Conservation (phyloP, 805 yeast genomes). For the Jamesozyma hellenica region DNA sequence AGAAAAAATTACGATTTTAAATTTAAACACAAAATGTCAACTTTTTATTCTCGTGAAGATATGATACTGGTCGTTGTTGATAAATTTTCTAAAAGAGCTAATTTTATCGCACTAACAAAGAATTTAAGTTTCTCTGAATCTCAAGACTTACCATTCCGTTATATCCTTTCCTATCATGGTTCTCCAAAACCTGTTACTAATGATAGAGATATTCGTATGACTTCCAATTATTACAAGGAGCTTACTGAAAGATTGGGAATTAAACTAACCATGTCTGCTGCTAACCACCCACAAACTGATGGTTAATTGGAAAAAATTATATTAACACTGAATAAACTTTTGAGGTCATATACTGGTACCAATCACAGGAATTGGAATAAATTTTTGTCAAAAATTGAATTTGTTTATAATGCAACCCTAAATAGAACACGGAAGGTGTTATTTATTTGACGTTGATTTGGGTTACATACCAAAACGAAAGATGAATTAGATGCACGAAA, state of each 20-base stretch:
- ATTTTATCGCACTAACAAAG: conserved; percentile 8
- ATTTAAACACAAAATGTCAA: too few species aligned
- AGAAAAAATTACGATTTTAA: too few species aligned
- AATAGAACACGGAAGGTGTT: neutral
- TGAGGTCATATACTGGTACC: neutral
- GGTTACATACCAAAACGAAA: conserved; percentile 6
- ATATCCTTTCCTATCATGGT: conserved; percentile 9
- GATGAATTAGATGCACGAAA: neutral
- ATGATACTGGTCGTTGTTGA: conserved; percentile 13
- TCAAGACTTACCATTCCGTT: conserved; percentile 7
- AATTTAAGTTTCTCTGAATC: conserved; percentile 6
- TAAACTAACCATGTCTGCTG: conserved; percentile 1
- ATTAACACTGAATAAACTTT: neutral
- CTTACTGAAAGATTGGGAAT: neutral
- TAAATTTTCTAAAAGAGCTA: conserved; percentile 9
- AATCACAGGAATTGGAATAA: conserved; percentile 3
- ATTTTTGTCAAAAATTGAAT: conserved; percentile 4
- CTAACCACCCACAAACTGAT: conserved; percentile 2
- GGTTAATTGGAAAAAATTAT: conserved; percentile 5
- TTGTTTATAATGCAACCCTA: conserved; percentile 5
- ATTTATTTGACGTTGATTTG: conserved; percentile 6
- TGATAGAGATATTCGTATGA: conserved; percentile 6
- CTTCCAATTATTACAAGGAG: conserved; percentile 3
- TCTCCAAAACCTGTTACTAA: conserved; percentile 5
- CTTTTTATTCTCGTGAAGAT: neutral